Evolutionary conservation across 495 filamentous ascomycete genomes (phyloP).

Genomic region (Trichoderma reesei): DNA sequence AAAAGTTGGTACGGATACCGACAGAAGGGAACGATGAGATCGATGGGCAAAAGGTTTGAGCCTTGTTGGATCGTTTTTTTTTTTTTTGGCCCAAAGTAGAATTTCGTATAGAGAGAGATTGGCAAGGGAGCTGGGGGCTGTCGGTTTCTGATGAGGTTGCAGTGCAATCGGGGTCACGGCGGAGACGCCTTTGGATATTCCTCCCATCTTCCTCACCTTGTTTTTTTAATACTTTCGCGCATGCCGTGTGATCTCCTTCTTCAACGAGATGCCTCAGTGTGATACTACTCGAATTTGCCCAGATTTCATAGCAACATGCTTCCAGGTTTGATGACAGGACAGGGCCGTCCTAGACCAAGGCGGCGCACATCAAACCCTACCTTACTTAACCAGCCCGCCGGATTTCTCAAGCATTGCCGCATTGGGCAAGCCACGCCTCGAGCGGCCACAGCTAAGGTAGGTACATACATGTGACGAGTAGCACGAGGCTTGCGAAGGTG

Average conservation of each 20-base stretch:
- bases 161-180: not conserved
- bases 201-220: not conserved
- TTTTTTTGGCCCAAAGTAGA: not conserved
- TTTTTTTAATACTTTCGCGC: too few relatives aligned
- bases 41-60: too few relatives aligned
- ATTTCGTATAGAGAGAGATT: not conserved
- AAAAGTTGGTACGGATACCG: too few relatives aligned
- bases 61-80: too few relatives aligned
- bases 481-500: too few relatives aligned
- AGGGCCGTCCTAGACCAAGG: not conserved
- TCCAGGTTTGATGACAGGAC: conserved; percentile 4
- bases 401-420: not conserved
- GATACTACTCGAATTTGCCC: not conserved
- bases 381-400: not conserved
- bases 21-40: conserved; percentile 8
- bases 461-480: too few relatives aligned
- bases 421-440: not conserved
- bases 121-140: not conserved
- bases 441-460: too few relatives aligned
- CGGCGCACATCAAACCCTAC: conserved; percentile 5
- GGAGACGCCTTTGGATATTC: not conserved
- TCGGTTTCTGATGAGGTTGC: not conserved
- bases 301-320: not conserved
- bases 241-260: too few relatives aligned
- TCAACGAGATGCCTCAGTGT: too few relatives aligned